Evolutionary conservation across 1,284 basidiomycete species (phyloP), one percentile per base, ranked within the genome.

Genomic region (Xerocomus amazonicus): DNA sequence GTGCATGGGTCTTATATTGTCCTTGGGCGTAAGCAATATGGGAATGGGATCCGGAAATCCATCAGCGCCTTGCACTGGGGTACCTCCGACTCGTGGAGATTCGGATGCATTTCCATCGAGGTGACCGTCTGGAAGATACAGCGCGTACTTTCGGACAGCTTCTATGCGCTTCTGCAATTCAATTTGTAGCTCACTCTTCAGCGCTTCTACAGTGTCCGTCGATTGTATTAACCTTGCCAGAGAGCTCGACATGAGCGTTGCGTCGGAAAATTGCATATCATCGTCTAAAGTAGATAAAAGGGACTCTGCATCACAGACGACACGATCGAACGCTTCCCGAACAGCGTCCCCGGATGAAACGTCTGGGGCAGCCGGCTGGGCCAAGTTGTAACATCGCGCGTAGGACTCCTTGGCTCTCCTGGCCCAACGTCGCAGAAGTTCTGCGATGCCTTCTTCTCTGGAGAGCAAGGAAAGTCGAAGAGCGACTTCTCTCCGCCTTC

Each of bases 401-500:
- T 62, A 62, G 1, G 41, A 43, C 31, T 86, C 83, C 37, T 72
- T 72, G 6, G 76, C 73, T 29, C 72, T 71, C 43, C 77, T 66
- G 7, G 78, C 66, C 81, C 82, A 84, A 47, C 79, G 67, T 43
- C 75, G 69, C 48, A 90, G 59, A 5, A 70, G 73, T 58, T 83
- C 83, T 6, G 73, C 69, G 0, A 85, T 58, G 32, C 72, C 69
- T 63, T 92, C 90, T 61, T 92, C 90, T 23, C 84, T 70, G 1
- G 77, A 75, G 2, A 89, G 72, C 59, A 90, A 73, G 9, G 79
- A 77, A 6, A 94, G 76, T 6, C 90, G 70, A 31, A 92, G 62
- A 0, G 77, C 74, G 2, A 90, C 78, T 63, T 94, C 91, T 40
- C 87, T 71, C 17, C 91, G 72, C 10, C 90, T 76, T 3, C 89